phyloP scores from a whole-genome alignment of 176 grass and related monocot species.

The Neostapfia colusana region DNA sequence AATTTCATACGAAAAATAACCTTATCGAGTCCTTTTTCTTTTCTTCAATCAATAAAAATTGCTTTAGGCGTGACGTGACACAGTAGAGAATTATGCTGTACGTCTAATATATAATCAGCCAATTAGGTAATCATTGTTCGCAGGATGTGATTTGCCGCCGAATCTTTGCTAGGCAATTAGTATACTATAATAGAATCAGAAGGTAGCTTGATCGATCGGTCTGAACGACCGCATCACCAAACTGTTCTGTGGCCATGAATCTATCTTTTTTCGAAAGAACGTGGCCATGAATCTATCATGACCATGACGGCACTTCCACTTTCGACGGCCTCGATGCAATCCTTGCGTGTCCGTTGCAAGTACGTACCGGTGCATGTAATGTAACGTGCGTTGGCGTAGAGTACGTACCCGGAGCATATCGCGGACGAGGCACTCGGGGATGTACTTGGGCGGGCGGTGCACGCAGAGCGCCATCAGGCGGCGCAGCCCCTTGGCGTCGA shows the following conservation, averaged over 20 bases:
- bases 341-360: neutral
- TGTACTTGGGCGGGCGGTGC: constrained; percentile 54
- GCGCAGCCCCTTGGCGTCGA: constrained; percentile 42
- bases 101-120: neutral
- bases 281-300: neutral
- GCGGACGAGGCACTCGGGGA: constrained; percentile 70
- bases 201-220: neutral
- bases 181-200: neutral
- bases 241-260: neutral
- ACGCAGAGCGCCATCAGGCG: constrained; percentile 52
- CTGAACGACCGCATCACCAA: neutral
- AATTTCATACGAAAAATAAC: too few relatives aligned
- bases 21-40: too few relatives aligned
- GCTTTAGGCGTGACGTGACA: neutral
- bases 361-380: neutral
- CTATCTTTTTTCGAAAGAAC: too few relatives aligned
- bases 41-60: neutral
- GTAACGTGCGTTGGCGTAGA: too few relatives aligned
- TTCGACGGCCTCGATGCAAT: neutral
- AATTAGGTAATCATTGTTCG: neutral
- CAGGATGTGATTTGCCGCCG: constrained; percentile 31
- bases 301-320: neutral
- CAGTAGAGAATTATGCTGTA: neutral
- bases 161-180: neutral
- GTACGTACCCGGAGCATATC: constrained; percentile 63